Base-by-base conservation (phyloP, 148 eudicot species). In the Rhododendron molle region DNA sequence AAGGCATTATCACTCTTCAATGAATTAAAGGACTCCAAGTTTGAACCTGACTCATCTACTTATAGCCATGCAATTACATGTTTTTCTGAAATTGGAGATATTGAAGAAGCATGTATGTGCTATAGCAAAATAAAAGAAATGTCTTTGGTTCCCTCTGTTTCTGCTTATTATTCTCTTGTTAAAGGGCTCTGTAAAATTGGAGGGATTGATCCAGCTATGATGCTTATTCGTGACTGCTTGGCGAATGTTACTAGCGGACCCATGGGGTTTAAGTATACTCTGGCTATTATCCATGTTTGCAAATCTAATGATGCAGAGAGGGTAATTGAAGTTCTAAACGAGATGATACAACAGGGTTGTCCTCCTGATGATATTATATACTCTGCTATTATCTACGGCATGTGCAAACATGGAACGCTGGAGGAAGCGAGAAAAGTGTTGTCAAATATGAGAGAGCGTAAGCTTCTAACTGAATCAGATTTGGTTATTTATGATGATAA, bases 341-440 rank as follows among this genome's bases (percentile, higher is more conserved):
- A 96, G 87, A 92, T 96, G 96, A 85, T 90, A 81, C 88, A 95
- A 80, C 89, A 91, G 82, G 97, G 95, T 82, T 86, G 89, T 84
- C 36, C 72, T 76, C 93, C 93, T 52, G 91, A 92, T 89, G 94
- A 90, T 80, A 79, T 95, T 43, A 87, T 89, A 81, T 92, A 82
- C 83, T 92, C 92, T 86, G 93, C 97, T 87, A 88, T 96, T 65
- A 94, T 96, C n/a, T 95, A 89, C 81, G 98, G 99, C 50, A 93
- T 96, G 95, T 93, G 95, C 89, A 92, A 92, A 91, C 90, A 95
- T 83, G 99, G 98, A 85, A 95, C 98, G 8, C 65, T 96, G 15
- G 98, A 95, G 87, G 98, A 94, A 91, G 97, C 92, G 23, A 92
- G 97, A 87, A 94, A 92, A 89, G 92, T 96, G 40, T 92, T 96